Evolutionary conservation across 305 asterid genomes (phyloP), one percentile per base, ranked within the genome.

Genomic region (Coffea humblotiana): DNA sequence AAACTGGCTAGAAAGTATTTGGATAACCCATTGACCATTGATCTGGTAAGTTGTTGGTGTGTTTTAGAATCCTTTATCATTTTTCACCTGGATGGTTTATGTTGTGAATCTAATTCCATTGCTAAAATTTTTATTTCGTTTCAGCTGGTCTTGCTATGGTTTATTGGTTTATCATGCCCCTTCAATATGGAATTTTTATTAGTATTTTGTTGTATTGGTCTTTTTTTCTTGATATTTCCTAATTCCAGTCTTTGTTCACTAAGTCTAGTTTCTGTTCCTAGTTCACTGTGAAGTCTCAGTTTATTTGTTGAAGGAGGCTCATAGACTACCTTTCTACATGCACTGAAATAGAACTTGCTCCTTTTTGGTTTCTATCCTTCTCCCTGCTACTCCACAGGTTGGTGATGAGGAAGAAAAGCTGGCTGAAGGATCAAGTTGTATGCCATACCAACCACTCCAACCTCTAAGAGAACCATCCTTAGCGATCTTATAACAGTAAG

Each of bases 391-490:
- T 35, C 81, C 49, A 48, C 82, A 96, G 99, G 99, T 96, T 83
- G 99, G 99, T 63, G 92, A 92, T 32, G 82, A 87, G 21, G 98
- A 94, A 16, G 98, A 96, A 80, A 96, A 96, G 89, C 89, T 96
- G 82, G 99, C 98, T 2, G 97, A 92, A 89, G 99, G 89, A 96
- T 96, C 84, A 96, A 96, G 86, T 82, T 96, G 86, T 94, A 88
- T 88, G 98, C 98, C 76, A 79, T 96, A 80, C 84, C 91, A 79
- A 85, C 97, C 75, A 88, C 92, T 52, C 71, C 90, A 29, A 84
- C 97, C 78, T 91, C 98, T 43, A 96, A 96, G 89, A 88, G 94
- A 78, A 83, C 97, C 52, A 89, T 94, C 75, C 96, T 96, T 60
- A 82, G 97, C 68, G 99, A 96, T 85, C 97, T 94, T 77, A 92